A percentile compares a stretch with the other conserved stretches of the same genome.
Evolutionary conservation across 1,284 basidiomycete genomes (phyloP).

Genomic region (Irpex sp.): DNA sequence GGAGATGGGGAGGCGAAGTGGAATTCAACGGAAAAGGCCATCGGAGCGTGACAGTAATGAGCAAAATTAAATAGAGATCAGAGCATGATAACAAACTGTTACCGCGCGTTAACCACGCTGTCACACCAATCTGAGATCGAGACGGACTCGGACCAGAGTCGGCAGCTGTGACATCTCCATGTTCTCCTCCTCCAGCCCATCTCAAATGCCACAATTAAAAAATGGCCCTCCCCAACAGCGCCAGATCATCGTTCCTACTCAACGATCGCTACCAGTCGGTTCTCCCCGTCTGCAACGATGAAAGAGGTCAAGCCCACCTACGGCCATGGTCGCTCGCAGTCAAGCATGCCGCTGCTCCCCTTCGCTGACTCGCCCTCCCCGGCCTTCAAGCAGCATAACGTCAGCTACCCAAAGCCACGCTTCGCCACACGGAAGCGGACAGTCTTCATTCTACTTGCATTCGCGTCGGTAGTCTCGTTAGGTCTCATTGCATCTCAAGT

Average conservation of each 20-base stretch:
- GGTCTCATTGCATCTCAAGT: constrained; percentile 27
- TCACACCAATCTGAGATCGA: not conserved
- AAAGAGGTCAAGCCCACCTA: constrained; percentile 9
- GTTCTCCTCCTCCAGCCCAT: not conserved
- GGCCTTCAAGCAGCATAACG: constrained; percentile 6
- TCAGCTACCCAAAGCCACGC: constrained; percentile 2
- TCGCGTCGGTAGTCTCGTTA: constrained; percentile 33
- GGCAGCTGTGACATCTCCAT: not conserved
- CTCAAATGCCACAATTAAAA: not conserved
- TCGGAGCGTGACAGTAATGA: not conserved
- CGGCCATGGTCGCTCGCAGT: constrained; percentile 23
- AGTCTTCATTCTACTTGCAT: constrained; percentile 21
- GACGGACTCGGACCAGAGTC: not conserved
- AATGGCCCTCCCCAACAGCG: not conserved
- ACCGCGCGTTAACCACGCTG: not conserved
- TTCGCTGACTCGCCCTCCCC: constrained; percentile 18
- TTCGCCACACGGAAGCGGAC: constrained; percentile 20
- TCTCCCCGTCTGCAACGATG: constrained; percentile 8
- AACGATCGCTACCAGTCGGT: not conserved
- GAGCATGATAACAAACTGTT: not conserved
- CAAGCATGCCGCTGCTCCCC: constrained; percentile 25
- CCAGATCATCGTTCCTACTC: not conserved
- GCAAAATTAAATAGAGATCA: too few species aligned
- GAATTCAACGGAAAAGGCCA: too few species aligned
- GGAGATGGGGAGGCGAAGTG: too few species aligned